Conservation (phyloP, 805 yeast genomes). For the Monosporozyma yasuniensis region DNA sequence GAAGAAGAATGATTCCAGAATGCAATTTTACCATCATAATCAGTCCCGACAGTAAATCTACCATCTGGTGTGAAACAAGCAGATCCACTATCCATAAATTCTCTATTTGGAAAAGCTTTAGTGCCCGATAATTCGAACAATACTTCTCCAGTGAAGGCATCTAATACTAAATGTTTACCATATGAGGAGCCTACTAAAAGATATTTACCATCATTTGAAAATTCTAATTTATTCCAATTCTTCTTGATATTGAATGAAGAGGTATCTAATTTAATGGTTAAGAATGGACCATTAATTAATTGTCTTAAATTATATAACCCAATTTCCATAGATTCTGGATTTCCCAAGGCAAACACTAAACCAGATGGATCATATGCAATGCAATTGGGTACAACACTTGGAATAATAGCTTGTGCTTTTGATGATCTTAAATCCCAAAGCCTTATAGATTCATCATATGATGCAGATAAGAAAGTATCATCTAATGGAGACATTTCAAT, state of each 20-base stretch:
- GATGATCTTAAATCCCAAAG: constrained; percentile 78
- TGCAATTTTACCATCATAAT: constrained; percentile 43
- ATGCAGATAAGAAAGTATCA: constrained; percentile 56
- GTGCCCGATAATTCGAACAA: constrained; percentile 42
- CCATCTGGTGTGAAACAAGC: constrained; percentile 64
- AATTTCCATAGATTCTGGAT: constrained; percentile 35
- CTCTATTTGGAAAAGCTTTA: constrained; percentile 35
- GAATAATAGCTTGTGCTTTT: constrained; percentile 53
- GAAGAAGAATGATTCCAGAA: constrained; percentile 42
- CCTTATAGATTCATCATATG: constrained; percentile 71
- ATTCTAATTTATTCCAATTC: constrained; percentile 60
- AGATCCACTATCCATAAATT: constrained; percentile 44
- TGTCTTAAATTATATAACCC: constrained; percentile 54
- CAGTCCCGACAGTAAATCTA: constrained; percentile 49
- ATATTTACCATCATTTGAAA: constrained; percentile 66
- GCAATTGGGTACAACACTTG: constrained; percentile 44
- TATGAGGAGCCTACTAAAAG: constrained; percentile 51
- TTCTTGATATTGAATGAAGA: constrained; percentile 10
- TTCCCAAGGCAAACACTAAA: constrained; percentile 63
- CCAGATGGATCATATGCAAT: constrained; percentile 82
- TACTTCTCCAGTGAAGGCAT: constrained; percentile 57
- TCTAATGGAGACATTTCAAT: constrained; percentile 65
- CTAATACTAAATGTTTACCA: constrained; percentile 52
- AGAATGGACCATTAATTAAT: constrained; percentile 51
- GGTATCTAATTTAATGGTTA: constrained; percentile 33